These are phyloP conservation scores for Fusarium napiforme DNA, from an alignment of 2,329 filamentous ascomycete species.

Conservation along the genomic window DNA sequence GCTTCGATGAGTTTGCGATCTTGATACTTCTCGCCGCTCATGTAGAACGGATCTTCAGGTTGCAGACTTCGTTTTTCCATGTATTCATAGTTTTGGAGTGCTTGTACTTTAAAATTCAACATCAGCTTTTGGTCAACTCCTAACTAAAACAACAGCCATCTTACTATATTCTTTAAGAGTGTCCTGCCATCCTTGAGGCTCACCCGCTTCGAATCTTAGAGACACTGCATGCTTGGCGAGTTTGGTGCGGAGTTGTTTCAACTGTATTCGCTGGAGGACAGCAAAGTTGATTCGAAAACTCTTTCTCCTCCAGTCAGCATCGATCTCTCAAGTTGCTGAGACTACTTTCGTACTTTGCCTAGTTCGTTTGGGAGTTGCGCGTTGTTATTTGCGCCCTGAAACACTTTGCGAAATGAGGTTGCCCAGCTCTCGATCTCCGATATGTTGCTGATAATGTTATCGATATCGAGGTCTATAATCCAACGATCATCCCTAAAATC, in stretches of 20 bases:
- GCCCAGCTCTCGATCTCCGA: background rate
- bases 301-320: background rate
- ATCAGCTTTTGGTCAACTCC: background rate
- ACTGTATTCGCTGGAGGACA: background rate
- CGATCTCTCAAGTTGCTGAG: rapidly evolving
- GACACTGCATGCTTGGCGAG: background rate
- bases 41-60: background rate
- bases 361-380: background rate
- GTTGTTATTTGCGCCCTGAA: too few relatives aligned
- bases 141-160: rapidly evolving
- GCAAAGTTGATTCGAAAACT: background rate
- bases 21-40: background rate
- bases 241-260: background rate
- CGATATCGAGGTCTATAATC: background rate
- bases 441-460: background rate
- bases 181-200: background rate
- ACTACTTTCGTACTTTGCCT: background rate
- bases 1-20: background rate
- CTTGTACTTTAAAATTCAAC: background rate
- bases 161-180: background rate
- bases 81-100: background rate
- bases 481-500: background rate
- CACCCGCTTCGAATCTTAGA: background rate
- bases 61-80: background rate
- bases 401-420: background rate